These are phyloP conservation scores for Evernia prunastri DNA, from an alignment of 495 filamentous ascomycete species.

Conservation along the genomic window DNA sequence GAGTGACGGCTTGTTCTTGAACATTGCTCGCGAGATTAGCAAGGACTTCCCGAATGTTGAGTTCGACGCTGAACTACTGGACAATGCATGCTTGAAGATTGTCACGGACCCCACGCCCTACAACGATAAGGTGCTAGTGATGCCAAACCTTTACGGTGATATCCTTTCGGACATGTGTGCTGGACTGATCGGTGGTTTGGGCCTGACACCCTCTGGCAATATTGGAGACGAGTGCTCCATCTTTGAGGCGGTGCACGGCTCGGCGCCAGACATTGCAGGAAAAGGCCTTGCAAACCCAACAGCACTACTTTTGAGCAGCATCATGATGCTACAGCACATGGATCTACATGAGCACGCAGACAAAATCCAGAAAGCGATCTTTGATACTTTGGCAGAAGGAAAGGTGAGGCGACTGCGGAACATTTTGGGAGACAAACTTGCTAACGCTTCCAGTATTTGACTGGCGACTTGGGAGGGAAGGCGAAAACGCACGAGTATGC, in stretches of 20 bases:
- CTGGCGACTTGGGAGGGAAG: conserved; percentile 91
- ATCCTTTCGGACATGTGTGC: conserved; percentile 99
- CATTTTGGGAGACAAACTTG: not conserved
- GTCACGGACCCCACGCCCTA: conserved; percentile 89
- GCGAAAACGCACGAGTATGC: conserved; percentile 90
- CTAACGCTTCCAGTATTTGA: conserved; percentile 53
- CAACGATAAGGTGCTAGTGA: conserved; percentile 98
- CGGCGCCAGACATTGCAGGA: conserved; percentile 94
- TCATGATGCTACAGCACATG: conserved; percentile 99
- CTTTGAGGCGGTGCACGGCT: conserved; percentile 99
- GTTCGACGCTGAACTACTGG: conserved; percentile 93
- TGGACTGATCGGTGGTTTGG: conserved; percentile 94
- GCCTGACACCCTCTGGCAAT: conserved; percentile 94
- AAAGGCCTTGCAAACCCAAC: conserved; percentile 94
- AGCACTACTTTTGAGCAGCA: conserved; percentile 78
- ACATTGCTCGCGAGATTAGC: conserved; percentile 69
- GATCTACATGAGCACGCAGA: conserved; percentile 74
- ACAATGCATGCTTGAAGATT: conserved; percentile 98
- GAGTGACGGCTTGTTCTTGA: conserved; percentile 96
- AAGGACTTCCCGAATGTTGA: conserved; percentile 93
- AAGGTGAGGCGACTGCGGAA: conserved; percentile 49
- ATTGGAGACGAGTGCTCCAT: conserved; percentile 99
- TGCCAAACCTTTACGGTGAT: conserved; percentile 99
- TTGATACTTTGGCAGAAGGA: conserved; percentile 89
- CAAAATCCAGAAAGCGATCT: conserved; percentile 88